Conservation (phyloP, 225 moss, liverwort and hornwort species). For the Takakia lepidozioides region DNA sequence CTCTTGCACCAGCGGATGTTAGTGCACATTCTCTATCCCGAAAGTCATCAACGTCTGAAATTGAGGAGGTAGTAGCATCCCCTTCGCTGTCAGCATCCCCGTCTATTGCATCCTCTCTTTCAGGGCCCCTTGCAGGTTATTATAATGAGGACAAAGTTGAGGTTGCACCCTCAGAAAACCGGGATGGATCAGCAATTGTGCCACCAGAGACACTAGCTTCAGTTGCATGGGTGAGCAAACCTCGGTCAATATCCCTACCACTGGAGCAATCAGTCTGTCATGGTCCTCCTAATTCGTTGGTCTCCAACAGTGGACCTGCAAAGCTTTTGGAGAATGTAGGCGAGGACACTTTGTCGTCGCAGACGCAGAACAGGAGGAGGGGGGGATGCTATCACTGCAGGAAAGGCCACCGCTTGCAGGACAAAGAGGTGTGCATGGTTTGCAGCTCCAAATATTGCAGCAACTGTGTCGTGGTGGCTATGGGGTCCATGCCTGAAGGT, state of each 20-base stretch:
- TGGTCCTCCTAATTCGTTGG: constrained; percentile 10
- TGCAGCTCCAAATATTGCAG: constrained; percentile 77
- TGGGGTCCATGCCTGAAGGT: constrained; percentile 98
- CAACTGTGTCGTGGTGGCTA: constrained; percentile 64
- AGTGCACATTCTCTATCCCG: constrained; percentile 5
- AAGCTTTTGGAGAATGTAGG: constrained; percentile 24
- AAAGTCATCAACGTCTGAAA: constrained; percentile 7
- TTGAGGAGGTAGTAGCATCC: constrained; percentile 12
- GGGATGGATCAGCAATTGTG: constrained; percentile 14
- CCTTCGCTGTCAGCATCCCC: constrained; percentile 9
- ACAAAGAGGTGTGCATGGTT: constrained; percentile 82
- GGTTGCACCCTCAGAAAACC: constrained; percentile 3
- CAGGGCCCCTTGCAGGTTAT: constrained; percentile 10
- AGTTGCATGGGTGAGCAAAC: constrained; percentile 5
- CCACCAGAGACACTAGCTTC: constrained; percentile 6
- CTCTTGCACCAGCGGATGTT: constrained; percentile 4
- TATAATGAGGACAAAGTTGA: constrained; percentile 12
- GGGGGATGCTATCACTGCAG: constrained; percentile 72
- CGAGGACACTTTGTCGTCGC: constrained; percentile 13
- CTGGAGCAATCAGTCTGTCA: constrained; percentile 4
- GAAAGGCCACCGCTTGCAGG: constrained; percentile 60
- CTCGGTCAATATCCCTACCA: constrained; percentile 15
- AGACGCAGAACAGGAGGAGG: constrained; percentile 48
- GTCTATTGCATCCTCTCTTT: constrained; percentile 11
- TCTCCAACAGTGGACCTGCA: constrained; percentile 27